These are phyloP conservation scores for Pythium angustatum DNA, from an alignment of 352 stramenopile genomes.

Conservation along the genomic window DNA sequence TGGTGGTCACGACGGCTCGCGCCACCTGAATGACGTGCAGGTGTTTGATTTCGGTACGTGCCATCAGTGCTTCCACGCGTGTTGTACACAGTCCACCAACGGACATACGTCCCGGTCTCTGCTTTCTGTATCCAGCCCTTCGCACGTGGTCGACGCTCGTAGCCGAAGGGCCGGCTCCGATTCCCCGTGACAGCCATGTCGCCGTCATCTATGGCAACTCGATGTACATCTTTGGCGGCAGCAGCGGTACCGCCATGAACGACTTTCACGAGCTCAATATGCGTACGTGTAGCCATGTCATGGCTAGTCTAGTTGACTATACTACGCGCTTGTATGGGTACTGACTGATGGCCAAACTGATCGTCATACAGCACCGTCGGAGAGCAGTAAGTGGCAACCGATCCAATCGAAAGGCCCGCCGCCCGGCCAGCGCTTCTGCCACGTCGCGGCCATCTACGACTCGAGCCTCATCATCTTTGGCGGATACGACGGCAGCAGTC, in stretches of 20 bases:
- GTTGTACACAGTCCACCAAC: too few relatives aligned
- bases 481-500: constrained; percentile 95
- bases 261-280: constrained; percentile 96
- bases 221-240: constrained; percentile 97
- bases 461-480: constrained; percentile 94
- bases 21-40: constrained; percentile 97
- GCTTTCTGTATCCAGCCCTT: constrained; percentile 37
- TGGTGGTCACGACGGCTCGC: constrained; percentile 96
- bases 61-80: background rate
- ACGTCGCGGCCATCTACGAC: constrained; percentile 93
- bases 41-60: constrained; percentile 94
- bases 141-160: constrained; percentile 89
- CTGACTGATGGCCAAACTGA: background rate
- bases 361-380: constrained; percentile 29
- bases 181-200: constrained; percentile 96
- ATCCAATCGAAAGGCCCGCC: constrained; percentile 79
- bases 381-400: constrained; percentile 67
- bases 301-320: too few relatives aligned
- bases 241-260: constrained; percentile 96
- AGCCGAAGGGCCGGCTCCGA: constrained; percentile 89
- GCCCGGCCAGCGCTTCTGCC: constrained; percentile 95
- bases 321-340: too few relatives aligned
- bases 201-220: constrained; percentile 92
- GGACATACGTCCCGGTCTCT: too few relatives aligned
- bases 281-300: constrained; percentile 31